Percentiles rank a stretch among this genome's conserved stretches.
Evolutionary conservation across 352 stramenopile species (phyloP).

Genomic region (Pythium guiyangense): DNA sequence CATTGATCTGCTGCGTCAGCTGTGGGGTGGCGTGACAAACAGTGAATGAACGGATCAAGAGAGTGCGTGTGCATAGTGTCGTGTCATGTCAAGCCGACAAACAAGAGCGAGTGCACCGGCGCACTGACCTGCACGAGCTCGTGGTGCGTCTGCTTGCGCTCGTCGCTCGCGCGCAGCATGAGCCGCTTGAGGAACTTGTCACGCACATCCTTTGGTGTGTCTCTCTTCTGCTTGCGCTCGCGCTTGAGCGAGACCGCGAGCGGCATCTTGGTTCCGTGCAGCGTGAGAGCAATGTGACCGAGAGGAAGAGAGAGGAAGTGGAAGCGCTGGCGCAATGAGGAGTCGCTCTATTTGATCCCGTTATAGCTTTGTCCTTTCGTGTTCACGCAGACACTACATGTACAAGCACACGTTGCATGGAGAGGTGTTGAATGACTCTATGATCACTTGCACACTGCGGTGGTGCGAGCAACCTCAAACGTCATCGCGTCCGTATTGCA

Average conservation of each 20-base stretch:
- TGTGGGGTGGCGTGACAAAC: too few species aligned
- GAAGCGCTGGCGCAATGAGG: too few species aligned
- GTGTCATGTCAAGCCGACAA: too few species aligned
- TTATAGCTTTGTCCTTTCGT: too few species aligned
- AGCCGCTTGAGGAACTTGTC: conserved; percentile 35
- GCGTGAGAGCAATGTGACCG: too few species aligned
- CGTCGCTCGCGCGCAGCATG: conserved; percentile 28
- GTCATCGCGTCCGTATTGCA: conserved; percentile 47
- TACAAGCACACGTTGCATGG: too few species aligned
- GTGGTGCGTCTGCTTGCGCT: conserved; percentile 21
- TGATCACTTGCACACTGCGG: conserved; percentile 63
- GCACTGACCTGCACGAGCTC: conserved; percentile 41
- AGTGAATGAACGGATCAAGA: background rate
- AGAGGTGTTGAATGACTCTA: conserved; percentile 52
- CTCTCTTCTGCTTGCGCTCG: conserved; percentile 26
- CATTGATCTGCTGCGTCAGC: conserved; percentile 70
- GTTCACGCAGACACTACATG: background rate
- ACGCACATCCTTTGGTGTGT: conserved; percentile 35
- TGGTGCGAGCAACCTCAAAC: conserved; percentile 77
- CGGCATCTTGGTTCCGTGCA: too few species aligned
- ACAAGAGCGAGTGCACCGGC: too few species aligned
- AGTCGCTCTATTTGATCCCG: too few species aligned
- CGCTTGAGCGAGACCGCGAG: conserved; percentile 7
- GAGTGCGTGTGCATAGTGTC: too few species aligned
- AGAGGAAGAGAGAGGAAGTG: too few species aligned